Evolutionary conservation across 1,139 yeast genomes (phyloP).

Genomic region (Kodamaea arcana): DNA sequence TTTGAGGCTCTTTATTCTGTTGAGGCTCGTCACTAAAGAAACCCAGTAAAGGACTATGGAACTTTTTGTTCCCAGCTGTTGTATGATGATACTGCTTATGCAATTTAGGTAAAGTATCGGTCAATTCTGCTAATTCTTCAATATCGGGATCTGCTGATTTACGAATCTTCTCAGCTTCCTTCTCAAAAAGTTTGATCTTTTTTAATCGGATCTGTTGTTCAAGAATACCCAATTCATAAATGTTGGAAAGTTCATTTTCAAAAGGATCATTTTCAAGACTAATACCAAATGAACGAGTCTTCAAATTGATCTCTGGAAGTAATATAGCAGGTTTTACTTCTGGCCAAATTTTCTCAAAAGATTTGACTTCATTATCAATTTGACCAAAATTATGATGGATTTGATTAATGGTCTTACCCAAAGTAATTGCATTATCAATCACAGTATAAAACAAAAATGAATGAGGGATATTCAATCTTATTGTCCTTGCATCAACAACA

Average conservation of each 20-base stretch:
- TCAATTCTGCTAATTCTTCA: constrained; percentile 13
- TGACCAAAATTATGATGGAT: constrained; percentile 47
- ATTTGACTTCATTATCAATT: constrained; percentile 33
- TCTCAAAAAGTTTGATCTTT: constrained; percentile 29
- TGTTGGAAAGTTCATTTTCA: constrained; percentile 37
- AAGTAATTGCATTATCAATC: constrained; percentile 60
- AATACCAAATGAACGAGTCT: constrained; percentile 31
- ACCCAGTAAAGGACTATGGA: constrained; percentile 11
- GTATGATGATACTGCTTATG: neutral
- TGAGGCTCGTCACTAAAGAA: constrained; percentile 4
- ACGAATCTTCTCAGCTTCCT: constrained; percentile 14
- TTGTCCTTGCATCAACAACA: constrained; percentile 21
- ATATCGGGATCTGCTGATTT: constrained; percentile 11
- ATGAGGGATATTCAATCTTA: constrained; percentile 49
- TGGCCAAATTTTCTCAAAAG: constrained; percentile 35
- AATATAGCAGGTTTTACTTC: constrained; percentile 24
- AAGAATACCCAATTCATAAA: constrained; percentile 34
- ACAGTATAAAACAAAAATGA: constrained; percentile 63
- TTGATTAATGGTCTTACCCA: constrained; percentile 57
- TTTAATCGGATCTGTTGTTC: constrained; percentile 35
- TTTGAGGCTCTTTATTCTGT: constrained; percentile 6
- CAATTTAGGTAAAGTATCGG: constrained; percentile 5
- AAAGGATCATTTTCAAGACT: constrained; percentile 42
- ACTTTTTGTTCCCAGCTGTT: constrained; percentile 1
- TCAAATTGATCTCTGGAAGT: constrained; percentile 31